These are phyloP conservation scores for Trichosporon faecale DNA, from an alignment of 1,284 basidiomycete genomes.

Conservation along the genomic window DNA sequence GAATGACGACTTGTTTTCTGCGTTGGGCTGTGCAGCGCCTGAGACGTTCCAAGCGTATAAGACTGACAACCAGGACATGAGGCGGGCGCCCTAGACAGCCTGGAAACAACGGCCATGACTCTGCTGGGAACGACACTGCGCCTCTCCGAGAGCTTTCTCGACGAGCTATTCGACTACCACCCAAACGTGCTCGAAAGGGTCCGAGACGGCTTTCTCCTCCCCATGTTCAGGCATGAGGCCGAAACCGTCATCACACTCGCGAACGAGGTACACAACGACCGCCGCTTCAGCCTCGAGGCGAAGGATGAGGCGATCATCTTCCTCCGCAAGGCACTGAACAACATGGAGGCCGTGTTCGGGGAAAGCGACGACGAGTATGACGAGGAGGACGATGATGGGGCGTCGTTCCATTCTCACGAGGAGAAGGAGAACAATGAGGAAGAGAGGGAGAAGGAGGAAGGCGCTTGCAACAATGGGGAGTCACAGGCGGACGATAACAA, in stretches of 20 bases:
- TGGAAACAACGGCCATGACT: neutral
- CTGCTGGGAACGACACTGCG: neutral
- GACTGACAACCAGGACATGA: neutral
- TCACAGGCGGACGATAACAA: neutral
- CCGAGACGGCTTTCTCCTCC: neutral
- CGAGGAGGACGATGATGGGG: neutral
- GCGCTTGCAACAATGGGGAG: neutral
- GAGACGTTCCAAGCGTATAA: neutral
- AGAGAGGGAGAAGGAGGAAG: neutral
- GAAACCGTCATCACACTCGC: neutral
- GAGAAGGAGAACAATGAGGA: neutral
- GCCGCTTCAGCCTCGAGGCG: neutral
- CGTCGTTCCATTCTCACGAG: neutral
- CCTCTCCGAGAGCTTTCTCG: neutral
- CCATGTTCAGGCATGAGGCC: neutral
- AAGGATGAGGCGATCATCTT: neutral
- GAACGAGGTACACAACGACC: neutral
- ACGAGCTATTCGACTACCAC: neutral
- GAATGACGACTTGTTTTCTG: neutral
- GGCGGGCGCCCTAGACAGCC: neutral
- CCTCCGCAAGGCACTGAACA: neutral
- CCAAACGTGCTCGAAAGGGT: neutral
- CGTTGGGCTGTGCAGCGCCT: neutral
- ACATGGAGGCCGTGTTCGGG: neutral
- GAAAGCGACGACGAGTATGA: neutral